Conservation (phyloP, 352 stramenopile species). For the Phytopythium chamaehyphon region DNA sequence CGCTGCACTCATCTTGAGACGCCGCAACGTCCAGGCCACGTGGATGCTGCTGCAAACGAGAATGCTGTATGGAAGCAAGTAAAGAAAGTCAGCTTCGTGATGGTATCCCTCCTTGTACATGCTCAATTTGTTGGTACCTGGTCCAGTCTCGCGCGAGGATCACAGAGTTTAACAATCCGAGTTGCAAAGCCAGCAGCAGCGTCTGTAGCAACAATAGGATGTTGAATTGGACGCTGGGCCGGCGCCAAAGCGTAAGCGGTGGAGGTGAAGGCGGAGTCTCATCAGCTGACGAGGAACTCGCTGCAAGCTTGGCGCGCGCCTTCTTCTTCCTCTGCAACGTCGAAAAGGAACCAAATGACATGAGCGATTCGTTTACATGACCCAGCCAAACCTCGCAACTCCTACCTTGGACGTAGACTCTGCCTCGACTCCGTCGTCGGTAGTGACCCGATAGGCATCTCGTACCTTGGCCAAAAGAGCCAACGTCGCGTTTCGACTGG, state of each 20-base stretch:
- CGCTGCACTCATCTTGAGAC: neutral
- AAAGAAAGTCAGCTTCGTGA: too few species aligned
- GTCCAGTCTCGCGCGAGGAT: slow-evolving; percentile 38
- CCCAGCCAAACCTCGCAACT: neutral
- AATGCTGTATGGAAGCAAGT: slow-evolving; percentile 11
- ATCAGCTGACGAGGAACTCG: neutral
- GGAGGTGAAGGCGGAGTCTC: neutral
- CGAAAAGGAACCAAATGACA: too few species aligned
- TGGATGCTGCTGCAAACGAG: slow-evolving; percentile 44
- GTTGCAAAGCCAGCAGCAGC: slow-evolving; percentile 25
- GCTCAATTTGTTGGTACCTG: slow-evolving; percentile 37
- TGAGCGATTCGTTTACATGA: too few species aligned
- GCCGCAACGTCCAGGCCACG: slow-evolving; percentile 35
- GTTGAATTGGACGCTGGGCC: slow-evolving; percentile 22
- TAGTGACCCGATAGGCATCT: neutral
- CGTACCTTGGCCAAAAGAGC: slow-evolving; percentile 2
- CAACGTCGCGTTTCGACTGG: neutral
- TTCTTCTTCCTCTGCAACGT: neutral
- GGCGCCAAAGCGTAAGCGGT: neutral
- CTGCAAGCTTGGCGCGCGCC: slow-evolving; percentile 1
- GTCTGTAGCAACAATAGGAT: slow-evolving; percentile 24
- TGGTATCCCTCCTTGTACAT: too few species aligned
- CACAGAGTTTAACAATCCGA: slow-evolving; percentile 15
- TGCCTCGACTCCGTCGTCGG: neutral
- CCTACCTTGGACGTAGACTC: slow-evolving; percentile 1